Percentiles rank a stretch among this genome's conserved stretches.
Conservation (phyloP, 2,329 filamentous ascomycete species). For the Xylariaceae sp. region DNA sequence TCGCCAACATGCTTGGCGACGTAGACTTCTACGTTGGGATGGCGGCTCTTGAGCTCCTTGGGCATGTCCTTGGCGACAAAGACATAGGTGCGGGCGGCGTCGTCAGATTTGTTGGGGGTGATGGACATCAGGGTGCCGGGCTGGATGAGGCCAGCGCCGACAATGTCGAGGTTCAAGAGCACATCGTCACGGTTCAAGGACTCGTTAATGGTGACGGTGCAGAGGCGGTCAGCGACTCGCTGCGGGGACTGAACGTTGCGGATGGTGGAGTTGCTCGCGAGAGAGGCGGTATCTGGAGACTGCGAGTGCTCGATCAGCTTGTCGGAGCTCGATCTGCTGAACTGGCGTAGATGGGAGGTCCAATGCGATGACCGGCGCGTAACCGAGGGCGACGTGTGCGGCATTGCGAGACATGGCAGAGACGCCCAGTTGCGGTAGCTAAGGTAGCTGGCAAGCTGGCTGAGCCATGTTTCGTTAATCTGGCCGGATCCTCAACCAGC, state of each 20-base stretch:
- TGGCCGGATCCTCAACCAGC: too few relatives aligned
- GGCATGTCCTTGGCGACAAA: conserved; percentile 72
- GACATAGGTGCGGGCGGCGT: conserved; percentile 54
- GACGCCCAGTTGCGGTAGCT: too few relatives aligned
- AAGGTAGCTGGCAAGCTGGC: too few relatives aligned
- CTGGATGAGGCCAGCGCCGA: conserved; percentile 60
- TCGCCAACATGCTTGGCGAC: conserved; percentile 75
- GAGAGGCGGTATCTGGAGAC: conserved; percentile 48
- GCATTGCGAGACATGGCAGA: conserved; percentile 31
- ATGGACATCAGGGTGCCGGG: conserved; percentile 73
- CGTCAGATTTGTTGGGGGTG: conserved; percentile 51
- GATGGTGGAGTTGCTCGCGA: conserved; percentile 47
- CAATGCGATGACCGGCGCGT: conserved; percentile 47
- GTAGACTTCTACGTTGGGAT: conserved; percentile 67
- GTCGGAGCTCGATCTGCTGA: conserved; percentile 48
- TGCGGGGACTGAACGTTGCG: conserved; percentile 32
- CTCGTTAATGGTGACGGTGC: conserved; percentile 64
- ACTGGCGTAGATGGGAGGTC: conserved; percentile 52
- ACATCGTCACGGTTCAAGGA: conserved; percentile 75
- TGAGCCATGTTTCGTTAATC: too few relatives aligned
- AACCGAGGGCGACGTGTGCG: conserved; percentile 36
- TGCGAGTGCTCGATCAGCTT: conserved; percentile 38
- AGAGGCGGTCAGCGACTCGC: conserved; percentile 42
- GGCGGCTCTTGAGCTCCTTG: conserved; percentile 62
- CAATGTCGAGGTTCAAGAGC: conserved; percentile 70